Conservation (phyloP, 2,329 filamentous ascomycete species). For the Grosmannia serpens region DNA sequence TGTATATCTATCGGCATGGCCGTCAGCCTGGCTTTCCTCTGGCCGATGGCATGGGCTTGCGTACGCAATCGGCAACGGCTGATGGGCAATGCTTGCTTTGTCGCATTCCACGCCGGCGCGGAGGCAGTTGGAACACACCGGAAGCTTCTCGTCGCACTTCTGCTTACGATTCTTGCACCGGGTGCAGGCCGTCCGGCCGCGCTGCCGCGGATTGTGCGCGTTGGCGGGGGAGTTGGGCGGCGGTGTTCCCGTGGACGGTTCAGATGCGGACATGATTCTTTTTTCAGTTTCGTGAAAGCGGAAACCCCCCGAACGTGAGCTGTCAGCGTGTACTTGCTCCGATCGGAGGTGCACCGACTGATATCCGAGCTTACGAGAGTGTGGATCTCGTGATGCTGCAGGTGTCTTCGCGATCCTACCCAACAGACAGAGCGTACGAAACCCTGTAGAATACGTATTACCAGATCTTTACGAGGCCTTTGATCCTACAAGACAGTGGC, state of each 20-base stretch:
- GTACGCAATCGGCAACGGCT: slow-evolving; percentile 2
- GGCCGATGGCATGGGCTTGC: not conserved
- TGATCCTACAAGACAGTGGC: too few species aligned
- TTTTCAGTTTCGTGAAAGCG: not conserved
- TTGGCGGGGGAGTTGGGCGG: slow-evolving; percentile 42
- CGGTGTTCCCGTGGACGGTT: not conserved
- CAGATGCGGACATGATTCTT: not conserved
- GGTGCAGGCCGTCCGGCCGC: slow-evolving; percentile 66
- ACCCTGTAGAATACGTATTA: too few species aligned
- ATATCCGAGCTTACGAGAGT: too few species aligned
- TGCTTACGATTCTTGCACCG: slow-evolving; percentile 67
- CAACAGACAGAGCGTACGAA: too few species aligned
- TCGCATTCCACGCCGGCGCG: slow-evolving; percentile 4
- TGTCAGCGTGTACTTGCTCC: too few species aligned
- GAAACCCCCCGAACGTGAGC: not conserved
- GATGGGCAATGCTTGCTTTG: slow-evolving; percentile 1
- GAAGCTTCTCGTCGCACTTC: slow-evolving; percentile 6
- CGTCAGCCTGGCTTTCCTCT: not conserved
- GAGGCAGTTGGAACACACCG: slow-evolving; percentile 6
- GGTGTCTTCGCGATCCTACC: too few species aligned
- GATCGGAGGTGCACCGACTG: too few species aligned
- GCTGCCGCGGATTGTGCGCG: slow-evolving; percentile 45
- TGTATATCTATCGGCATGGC: not conserved
- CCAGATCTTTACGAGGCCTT: too few species aligned
- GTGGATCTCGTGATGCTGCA: not conserved